Base-by-base conservation (phyloP, 495 filamentous ascomycete species). In the Podospora pseudocomata region DNA sequence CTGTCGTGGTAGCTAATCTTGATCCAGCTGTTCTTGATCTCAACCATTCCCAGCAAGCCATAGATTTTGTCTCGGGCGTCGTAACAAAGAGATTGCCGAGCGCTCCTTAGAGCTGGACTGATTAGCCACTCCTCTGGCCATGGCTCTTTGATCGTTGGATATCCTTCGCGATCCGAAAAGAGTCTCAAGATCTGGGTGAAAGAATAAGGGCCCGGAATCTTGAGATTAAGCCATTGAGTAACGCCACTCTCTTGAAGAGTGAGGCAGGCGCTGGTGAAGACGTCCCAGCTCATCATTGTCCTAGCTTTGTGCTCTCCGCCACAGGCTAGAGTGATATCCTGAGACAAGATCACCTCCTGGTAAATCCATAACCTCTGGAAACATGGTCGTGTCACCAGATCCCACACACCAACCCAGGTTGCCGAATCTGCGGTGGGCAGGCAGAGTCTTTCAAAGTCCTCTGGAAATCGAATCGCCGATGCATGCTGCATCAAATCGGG, bases 1-100 rank as follows among this genome's bases (percentile, higher is more conserved):
- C n/a, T 26, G 23, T 58, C 55, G 23, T 58, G n/a, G 55, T 58
- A 58, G 55, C 55, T 58, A 18, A 58, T 58, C n/a, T 58, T 58
- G n/a, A 58, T 26, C 55, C 55, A 58, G 23, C 5, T 19, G 55
- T 19, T 26, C n/a, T 58, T 13, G 55, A 58, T 26, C n/a, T 58
- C 55, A 18, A 3, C 13, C n/a, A 58, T 58, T 9, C 55, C 55
- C n/a, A 58, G 55, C 18, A 58, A 20, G 5, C 55, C 55, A n/a
- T 58, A 58, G 5, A 58, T 26, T 11, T 58, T 58, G 23, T 58
- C 55, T 26, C 18, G n/a, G 4, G 55, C 18, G n/a, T 58, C 23
- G n/a, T 26, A 58, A 19, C n/a, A 58, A 20, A 20, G n/a, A 6
- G 55, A 19, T 58, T 20, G 54, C 15, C 5, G 15, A 20, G 5